These are phyloP conservation scores for Parastagonospora avenae DNA, from an alignment of 2,329 filamentous ascomycete genomes.

Conservation along the genomic window DNA sequence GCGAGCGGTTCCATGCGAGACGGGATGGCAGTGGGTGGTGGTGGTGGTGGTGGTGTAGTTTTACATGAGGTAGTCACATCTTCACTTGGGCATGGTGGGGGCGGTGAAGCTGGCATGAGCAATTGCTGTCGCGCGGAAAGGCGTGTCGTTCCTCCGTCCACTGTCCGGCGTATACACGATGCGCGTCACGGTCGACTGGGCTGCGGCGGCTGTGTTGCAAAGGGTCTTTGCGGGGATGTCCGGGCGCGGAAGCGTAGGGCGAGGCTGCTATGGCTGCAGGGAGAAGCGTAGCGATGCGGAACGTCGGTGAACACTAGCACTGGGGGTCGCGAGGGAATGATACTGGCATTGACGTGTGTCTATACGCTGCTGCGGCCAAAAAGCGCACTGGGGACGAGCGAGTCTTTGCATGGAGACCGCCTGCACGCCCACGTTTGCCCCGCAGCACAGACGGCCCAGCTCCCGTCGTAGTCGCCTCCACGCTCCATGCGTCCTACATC, in stretches of 20 bases:
- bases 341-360: slow-evolving; percentile 6
- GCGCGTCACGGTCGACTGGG: slow-evolving; percentile 9
- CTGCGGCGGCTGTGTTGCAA: slow-evolving; percentile 16
- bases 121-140: background rate
- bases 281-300: slow-evolving; percentile 5
- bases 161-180: background rate
- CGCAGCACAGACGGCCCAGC: slow-evolving; percentile 20
- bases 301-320: slow-evolving; percentile 4
- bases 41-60: background rate
- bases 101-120: background rate
- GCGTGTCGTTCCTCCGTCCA: background rate
- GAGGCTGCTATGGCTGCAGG: background rate
- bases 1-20: slow-evolving; percentile 16
- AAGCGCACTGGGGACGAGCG: slow-evolving; percentile 15
- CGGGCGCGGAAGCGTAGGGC: background rate
- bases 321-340: background rate
- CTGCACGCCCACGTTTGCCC: slow-evolving; percentile 2
- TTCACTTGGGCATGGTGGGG: background rate
- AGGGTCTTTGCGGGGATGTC: slow-evolving; percentile 12
- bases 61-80: no score
- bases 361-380: slow-evolving; percentile 9
- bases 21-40: background rate
- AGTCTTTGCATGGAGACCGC: slow-evolving; percentile 22
- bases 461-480: slow-evolving; percentile 2
- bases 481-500: slow-evolving; percentile 9